These are phyloP conservation scores for Darksidea phi DNA, from an alignment of 495 filamentous ascomycete species.

Conservation along the genomic window DNA sequence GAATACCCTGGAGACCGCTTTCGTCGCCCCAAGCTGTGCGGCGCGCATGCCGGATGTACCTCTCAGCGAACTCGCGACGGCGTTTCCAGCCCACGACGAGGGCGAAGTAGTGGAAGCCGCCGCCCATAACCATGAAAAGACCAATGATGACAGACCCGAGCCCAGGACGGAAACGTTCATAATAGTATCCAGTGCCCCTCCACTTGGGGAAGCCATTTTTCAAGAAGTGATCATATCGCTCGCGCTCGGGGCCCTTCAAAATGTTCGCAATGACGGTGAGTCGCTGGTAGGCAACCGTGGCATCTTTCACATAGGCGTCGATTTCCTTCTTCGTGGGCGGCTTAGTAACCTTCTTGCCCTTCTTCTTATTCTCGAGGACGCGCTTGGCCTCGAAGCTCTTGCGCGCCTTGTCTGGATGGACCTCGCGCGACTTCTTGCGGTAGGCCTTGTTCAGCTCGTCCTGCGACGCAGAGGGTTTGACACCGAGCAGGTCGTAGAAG, in stretches of 20 bases:
- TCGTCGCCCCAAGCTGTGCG: constrained; percentile 87
- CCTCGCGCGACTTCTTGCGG: constrained; percentile 72
- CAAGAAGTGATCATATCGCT: constrained; percentile 94
- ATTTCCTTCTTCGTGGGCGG: constrained; percentile 71
- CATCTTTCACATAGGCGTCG: constrained; percentile 68
- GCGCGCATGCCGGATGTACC: constrained; percentile 87
- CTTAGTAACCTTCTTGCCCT: constrained; percentile 61
- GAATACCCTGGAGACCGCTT: constrained; percentile 61
- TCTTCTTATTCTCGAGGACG: constrained; percentile 54
- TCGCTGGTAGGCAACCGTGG: constrained; percentile 75
- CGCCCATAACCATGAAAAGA: constrained; percentile 80
- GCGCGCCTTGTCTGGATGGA: constrained; percentile 96
- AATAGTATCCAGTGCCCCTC: constrained; percentile 98
- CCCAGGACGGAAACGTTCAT: constrained; percentile 86
- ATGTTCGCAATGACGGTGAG: constrained; percentile 81
- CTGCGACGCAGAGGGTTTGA: constrained; percentile 68
- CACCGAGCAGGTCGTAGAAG: constrained; percentile 91
- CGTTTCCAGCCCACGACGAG: constrained; percentile 82
- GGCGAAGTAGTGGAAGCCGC: constrained; percentile 78
- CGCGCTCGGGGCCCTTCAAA: constrained; percentile 72
- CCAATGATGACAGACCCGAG: constrained; percentile 79
- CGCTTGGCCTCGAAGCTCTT: constrained; percentile 74
- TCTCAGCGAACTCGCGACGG: constrained; percentile 82
- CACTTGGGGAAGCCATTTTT: constrained; percentile 91
- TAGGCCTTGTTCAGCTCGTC: constrained; percentile 94